Percentiles rank a stretch among this genome's conserved stretches.
Evolutionary conservation across 1,284 basidiomycete species (phyloP).

Genomic region (Cystobasidium pallidum): DNA sequence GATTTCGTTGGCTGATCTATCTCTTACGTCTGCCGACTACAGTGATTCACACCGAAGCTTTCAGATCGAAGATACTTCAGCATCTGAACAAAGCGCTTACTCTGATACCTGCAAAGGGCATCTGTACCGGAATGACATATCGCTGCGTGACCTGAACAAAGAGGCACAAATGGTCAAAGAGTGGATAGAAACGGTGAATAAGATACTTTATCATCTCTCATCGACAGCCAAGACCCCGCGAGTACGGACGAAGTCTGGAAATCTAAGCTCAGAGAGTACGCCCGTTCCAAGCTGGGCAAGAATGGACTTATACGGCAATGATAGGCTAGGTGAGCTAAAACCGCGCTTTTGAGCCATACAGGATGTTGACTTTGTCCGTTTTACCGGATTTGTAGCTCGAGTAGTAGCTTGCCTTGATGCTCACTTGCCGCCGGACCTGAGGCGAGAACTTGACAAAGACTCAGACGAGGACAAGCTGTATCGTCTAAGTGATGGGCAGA

Average conservation of each 20-base stretch:
- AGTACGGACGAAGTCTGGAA: slow-evolving; percentile 7
- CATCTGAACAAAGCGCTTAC: slow-evolving; percentile 18
- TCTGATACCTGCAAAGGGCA: slow-evolving; percentile 62
- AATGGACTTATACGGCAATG: slow-evolving; percentile 62
- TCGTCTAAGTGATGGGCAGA: slow-evolving; percentile 67
- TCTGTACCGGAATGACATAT: slow-evolving; percentile 72
- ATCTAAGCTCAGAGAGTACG: background rate
- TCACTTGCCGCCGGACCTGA: slow-evolving; percentile 58
- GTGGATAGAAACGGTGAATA: slow-evolving; percentile 74
- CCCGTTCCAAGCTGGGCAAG: slow-evolving; percentile 67
- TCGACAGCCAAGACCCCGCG: slow-evolving; percentile 7
- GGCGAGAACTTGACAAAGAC: slow-evolving; percentile 56
- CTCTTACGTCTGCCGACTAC: background rate
- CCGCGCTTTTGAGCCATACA: slow-evolving; percentile 22
- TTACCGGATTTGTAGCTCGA: slow-evolving; percentile 60
- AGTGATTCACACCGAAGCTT: slow-evolving; percentile 58
- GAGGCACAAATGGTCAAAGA: slow-evolving; percentile 64
- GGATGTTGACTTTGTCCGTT: slow-evolving; percentile 16
- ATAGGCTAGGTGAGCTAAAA: slow-evolving; percentile 64
- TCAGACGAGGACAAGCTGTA: slow-evolving; percentile 49
- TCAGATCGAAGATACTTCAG: slow-evolving; percentile 17
- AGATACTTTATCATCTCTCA: slow-evolving; percentile 66
- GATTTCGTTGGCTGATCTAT: background rate
- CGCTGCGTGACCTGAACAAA: slow-evolving; percentile 62
- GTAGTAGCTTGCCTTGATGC: slow-evolving; percentile 65